Conservation (phyloP, 495 filamentous ascomycete genomes). For the Polyplosphaeria fusca region DNA sequence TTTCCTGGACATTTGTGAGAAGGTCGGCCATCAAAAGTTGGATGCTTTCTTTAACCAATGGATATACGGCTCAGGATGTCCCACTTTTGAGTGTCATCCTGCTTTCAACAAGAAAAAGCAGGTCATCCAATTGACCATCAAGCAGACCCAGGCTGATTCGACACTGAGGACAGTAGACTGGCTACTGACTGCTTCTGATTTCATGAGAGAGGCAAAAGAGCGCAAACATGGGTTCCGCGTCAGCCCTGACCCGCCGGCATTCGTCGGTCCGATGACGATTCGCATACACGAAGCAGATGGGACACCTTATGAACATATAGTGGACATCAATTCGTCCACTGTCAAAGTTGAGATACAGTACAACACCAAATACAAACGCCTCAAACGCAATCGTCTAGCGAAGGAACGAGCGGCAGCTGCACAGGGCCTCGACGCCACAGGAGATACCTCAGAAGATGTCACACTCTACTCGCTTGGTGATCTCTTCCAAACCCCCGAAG, state of each 20-base stretch:
- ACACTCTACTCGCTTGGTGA: constrained; percentile 91
- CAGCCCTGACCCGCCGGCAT: constrained; percentile 67
- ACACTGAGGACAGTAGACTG: constrained; percentile 38
- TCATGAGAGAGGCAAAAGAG: constrained; percentile 80
- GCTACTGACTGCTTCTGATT: constrained; percentile 57
- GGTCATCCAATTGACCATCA: constrained; percentile 88
- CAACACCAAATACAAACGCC: constrained; percentile 97
- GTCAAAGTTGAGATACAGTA: constrained; percentile 92
- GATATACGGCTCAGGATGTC: constrained; percentile 84
- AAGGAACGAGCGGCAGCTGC: constrained; percentile 70
- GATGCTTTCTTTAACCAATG: constrained; percentile 91
- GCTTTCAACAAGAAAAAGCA: constrained; percentile 97
- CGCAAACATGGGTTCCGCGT: constrained; percentile 66
- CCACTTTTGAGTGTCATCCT: constrained; percentile 76
- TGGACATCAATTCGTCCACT: constrained; percentile 82
- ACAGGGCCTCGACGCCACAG: constrained; percentile 56
- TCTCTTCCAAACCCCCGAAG: constrained; percentile 76
- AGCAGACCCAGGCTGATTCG: constrained; percentile 66
- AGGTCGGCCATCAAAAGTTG: constrained; percentile 75
- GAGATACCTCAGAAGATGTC: constrained; percentile 76
- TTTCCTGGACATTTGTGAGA: constrained; percentile 81
- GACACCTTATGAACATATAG: constrained; percentile 97
- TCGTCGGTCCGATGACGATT: constrained; percentile 88
- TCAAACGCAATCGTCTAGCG: constrained; percentile 87
- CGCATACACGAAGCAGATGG: constrained; percentile 98